A percentile compares a stretch with the other conserved stretches of the same genome.
phyloP scores from a whole-genome alignment of 208 protist species.

The Angomonas ambiguus region DNA sequence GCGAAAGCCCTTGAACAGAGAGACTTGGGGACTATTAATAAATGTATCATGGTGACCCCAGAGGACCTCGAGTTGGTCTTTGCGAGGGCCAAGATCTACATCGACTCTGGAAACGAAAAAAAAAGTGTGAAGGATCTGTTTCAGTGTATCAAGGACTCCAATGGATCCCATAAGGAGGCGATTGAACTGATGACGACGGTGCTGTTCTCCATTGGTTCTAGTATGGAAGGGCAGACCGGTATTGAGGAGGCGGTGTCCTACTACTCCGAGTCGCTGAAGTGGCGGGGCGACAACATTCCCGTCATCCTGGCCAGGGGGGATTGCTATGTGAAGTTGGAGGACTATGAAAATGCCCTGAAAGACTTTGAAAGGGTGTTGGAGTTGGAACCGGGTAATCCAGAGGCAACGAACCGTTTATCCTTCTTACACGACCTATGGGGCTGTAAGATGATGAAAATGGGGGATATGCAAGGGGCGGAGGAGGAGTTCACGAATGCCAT shows the following conservation, averaged over 20 bases:
- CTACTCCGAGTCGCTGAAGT: slow-evolving; percentile 88
- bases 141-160: slow-evolving; percentile 72
- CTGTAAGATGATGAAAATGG: slow-evolving; percentile 47
- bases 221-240: slow-evolving; percentile 35
- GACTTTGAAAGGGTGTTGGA: slow-evolving; percentile 66
- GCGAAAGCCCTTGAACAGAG: slow-evolving; percentile 45
- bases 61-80: slow-evolving; percentile 72
- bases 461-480: slow-evolving; percentile 58
- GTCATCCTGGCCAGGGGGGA: slow-evolving; percentile 81
- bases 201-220: slow-evolving; percentile 67
- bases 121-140: slow-evolving; percentile 79
- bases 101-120: slow-evolving; percentile 57
- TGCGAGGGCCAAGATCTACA: slow-evolving; percentile 58
- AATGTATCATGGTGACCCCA: slow-evolving; percentile 78
- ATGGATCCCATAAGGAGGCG: slow-evolving; percentile 72
- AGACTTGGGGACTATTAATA: slow-evolving; percentile 70
- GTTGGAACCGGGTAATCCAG: slow-evolving; percentile 46
- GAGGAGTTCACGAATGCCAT: slow-evolving; percentile 85
- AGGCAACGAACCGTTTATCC: slow-evolving; percentile 56
- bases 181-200: slow-evolving; percentile 81
- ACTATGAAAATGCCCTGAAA: slow-evolving; percentile 63
- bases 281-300: slow-evolving; percentile 72
- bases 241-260: slow-evolving; percentile 70
- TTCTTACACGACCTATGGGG: slow-evolving; percentile 84
- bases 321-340: slow-evolving; percentile 82